Conservation (phyloP, 495 filamentous ascomycete species). For the Articulospora tetracladia region DNA sequence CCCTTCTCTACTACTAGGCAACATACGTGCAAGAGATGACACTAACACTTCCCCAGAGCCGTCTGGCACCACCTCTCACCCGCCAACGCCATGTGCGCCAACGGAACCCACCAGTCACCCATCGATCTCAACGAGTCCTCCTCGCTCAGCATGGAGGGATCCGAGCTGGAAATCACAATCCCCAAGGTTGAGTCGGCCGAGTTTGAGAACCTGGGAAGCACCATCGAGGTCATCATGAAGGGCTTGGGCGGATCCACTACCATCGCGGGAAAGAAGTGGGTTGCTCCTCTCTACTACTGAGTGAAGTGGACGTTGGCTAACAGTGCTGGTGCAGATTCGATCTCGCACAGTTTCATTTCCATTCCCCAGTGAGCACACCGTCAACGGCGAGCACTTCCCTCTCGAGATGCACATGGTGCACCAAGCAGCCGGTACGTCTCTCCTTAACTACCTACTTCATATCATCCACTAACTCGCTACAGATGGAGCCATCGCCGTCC, state of each 20-base stretch:
- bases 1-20: no score
- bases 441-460: not conserved
- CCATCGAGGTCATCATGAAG: constrained; percentile 31
- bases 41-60: constrained; percentile 7
- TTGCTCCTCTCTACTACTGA: not conserved
- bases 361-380: constrained; percentile 64
- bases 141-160: constrained; percentile 7
- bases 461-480: not conserved
- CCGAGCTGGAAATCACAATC: constrained; percentile 13
- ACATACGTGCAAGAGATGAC: no score
- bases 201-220: constrained; percentile 33
- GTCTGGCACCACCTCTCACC: constrained; percentile 28
- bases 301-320: not conserved
- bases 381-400: constrained; percentile 35
- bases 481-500: constrained; percentile 42
- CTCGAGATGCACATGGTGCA: constrained; percentile 19
- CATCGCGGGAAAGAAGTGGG: constrained; percentile 6
- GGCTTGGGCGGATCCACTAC: constrained; percentile 18
- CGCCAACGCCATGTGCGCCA: constrained; percentile 26
- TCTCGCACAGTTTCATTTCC: constrained; percentile 67
- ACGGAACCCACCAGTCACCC: constrained; percentile 26
- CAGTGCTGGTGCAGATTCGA: constrained; percentile 32
- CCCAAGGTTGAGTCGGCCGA: constrained; percentile 23
- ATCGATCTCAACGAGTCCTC: constrained; percentile 27
- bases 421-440: constrained; percentile 6